Evolutionary conservation across 2,329 filamentous ascomycete genomes (phyloP).

Genomic region (Fusarium oligoseptatum): DNA sequence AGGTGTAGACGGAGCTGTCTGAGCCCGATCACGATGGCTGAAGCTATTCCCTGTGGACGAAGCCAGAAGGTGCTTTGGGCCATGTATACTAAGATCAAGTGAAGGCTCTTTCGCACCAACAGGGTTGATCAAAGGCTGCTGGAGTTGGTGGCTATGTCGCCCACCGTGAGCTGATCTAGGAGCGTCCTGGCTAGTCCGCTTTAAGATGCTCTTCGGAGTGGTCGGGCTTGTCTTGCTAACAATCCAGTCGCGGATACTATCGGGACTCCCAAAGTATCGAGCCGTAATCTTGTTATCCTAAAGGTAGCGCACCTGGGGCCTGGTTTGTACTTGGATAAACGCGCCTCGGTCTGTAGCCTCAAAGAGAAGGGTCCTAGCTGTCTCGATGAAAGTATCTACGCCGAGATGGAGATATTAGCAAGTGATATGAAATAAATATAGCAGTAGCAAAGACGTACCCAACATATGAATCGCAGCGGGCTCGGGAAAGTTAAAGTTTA

Average conservation of each 20-base stretch:
- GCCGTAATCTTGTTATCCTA: too few species aligned
- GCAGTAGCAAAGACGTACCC: background rate
- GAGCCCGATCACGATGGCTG: background rate
- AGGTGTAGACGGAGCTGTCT: background rate
- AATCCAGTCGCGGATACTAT: background rate
- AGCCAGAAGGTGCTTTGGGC: background rate
- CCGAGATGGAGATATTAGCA: background rate
- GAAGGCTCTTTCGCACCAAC: background rate
- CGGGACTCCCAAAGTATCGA: background rate
- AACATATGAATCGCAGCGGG: background rate
- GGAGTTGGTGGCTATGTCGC: too few species aligned
- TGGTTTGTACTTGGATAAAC: background rate
- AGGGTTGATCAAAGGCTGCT: background rate
- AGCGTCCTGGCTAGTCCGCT: background rate
- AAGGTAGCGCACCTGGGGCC: background rate
- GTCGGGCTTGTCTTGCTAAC: too few species aligned
- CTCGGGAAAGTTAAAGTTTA: background rate
- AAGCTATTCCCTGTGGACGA: background rate
- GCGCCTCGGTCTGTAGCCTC: background rate
- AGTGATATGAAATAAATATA: background rate
- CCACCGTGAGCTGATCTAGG: background rate
- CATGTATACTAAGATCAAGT: background rate
- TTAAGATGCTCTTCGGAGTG: background rate
- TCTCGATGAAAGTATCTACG: background rate
- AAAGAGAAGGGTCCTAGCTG: background rate